Evolutionary conservation across 2,329 filamentous ascomycete genomes (phyloP), one percentile per base, ranked within the genome.

Genomic region (Clonostachys byssicola): DNA sequence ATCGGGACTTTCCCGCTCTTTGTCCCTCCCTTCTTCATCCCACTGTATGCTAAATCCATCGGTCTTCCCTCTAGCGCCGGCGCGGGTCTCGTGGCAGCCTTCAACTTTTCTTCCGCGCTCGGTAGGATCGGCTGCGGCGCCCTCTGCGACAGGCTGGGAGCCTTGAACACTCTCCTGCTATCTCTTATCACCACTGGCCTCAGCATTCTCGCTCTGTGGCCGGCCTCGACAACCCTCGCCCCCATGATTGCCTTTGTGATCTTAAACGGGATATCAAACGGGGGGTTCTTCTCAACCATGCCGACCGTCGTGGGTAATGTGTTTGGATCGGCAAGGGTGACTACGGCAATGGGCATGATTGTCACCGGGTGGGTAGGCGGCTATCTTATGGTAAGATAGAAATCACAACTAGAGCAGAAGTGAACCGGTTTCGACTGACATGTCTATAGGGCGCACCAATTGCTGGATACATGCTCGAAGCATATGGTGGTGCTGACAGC

Each of bases 241-340:
- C 78, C 80, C 0, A 57, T 85, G 30, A 62, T 77, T 14, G 60
- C 74, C 0, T 86, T 86, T 55, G 77, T 77, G 9, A 65, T 83
- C 6, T 62, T 85, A 18, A 85, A 84, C 51, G 82, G 82, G 0
- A 63, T 74, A 36, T 72, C 76, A 6, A 85, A 84, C 53, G 82
- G 82, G 1, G 80, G 76, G 0, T 85, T 85, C 65, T 85, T 86
- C 55, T 74, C 77, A 2, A 77, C 77, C 0, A 82, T 85, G 70
- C 82, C 82, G 0, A 84, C 81, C 0, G 80, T 81, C 3, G 76
- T 85, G 1, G 74, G 77, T 0, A 80, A 74, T 52, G 72, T 81
- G 0, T 83, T 83, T 62, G 81, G 79, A 2, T 77, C 71, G 5
- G 71, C 70, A 1, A 66, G 76, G 5, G 71, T 81, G 36, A 67